Evolutionary conservation across 768 basidiomycete genomes (phyloP), one percentile per base, ranked within the genome.

Genomic region (Leccinum boreale): DNA sequence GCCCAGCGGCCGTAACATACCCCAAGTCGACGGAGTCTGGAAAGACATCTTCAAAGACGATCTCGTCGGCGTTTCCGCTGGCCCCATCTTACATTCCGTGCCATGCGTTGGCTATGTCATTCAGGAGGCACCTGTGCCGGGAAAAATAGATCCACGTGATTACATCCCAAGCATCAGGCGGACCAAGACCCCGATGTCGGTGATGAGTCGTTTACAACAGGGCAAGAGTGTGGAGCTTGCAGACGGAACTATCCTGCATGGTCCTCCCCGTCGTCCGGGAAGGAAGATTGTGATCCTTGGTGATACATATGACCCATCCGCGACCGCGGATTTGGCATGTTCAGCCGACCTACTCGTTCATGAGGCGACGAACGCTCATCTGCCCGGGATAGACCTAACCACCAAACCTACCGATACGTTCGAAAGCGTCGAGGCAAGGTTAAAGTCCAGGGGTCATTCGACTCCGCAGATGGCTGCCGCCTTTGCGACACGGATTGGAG

Each of bases 401-500:
- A 87, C 85, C 14, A 89, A 88, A 68, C 71, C 73, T 3, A 72
- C 68, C 3, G 90, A 91, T 56, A 87, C 85, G 7, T 80, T 80
- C 58, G 80, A 83, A 64, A 79, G 65, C 14, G 82, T 93, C 7
- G 82, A 90, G 65, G 71, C 72, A 36, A 81, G 85, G 57, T 77
- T 91, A 7, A 87, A 78, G 68, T 85, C 84, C 3, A 81, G 91
- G 67, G 94, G 94, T 0, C 94, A 97, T 71, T 93, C 91, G 5
- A 97, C 94, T 12, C 92, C 94, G 1, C 90, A 92, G 65, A 90
- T 94, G 85, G 94, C 92, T 8, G 94, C 86, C 11, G 76, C 77
- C 12, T 95, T 95, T 67, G 94, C 89, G 5, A 84, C 79, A 67
- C 74, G 71, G 9, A 82, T 91, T 42, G 67, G 78, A 5, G 89